A percentile compares a stretch with the other conserved stretches of the same genome.
phyloP scores from a whole-genome alignment of 1,284 basidiomycete genomes.

The Puccinia polysora region DNA sequence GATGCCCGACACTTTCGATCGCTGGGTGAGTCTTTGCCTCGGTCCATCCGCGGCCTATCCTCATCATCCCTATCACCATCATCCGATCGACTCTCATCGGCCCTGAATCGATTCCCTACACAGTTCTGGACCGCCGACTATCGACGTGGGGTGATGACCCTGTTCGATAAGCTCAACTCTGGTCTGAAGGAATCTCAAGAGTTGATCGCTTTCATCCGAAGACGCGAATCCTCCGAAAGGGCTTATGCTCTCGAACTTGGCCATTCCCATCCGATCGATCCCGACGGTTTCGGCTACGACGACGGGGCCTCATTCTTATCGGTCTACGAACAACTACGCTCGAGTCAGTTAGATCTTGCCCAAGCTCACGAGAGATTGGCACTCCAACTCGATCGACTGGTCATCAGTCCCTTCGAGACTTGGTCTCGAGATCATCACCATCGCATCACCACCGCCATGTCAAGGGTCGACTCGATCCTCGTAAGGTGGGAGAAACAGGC shows the following conservation, averaged over 20 bases:
- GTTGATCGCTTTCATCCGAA: constrained; percentile 28
- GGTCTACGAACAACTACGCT: constrained; percentile 32
- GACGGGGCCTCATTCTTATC: constrained; percentile 41
- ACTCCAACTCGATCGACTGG: constrained; percentile 33
- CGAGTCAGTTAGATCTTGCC: constrained; percentile 32
- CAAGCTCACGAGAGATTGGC: constrained; percentile 26
- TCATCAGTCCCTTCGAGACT: constrained; percentile 38
- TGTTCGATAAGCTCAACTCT: constrained; percentile 33
- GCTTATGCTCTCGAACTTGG: constrained; percentile 35
- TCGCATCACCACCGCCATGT: constrained; percentile 3
- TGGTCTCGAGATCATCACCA: constrained; percentile 34
- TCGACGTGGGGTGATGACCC: constrained; percentile 20
- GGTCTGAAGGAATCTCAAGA: constrained; percentile 33
- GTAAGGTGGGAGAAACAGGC: constrained; percentile 38
- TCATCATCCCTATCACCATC: too few species aligned
- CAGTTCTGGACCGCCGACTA: constrained; percentile 43
- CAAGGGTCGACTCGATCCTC: constrained; percentile 24
- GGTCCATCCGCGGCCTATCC: too few species aligned
- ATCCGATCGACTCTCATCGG: too few species aligned
- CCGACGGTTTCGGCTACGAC: constrained; percentile 34
- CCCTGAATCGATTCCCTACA: too few species aligned
- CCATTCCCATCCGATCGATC: constrained; percentile 5
- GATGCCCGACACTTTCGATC: too few species aligned
- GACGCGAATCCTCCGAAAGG: constrained; percentile 18
- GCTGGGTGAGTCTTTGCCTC: too few species aligned